Base-by-base conservation (phyloP, 257 asterid species). In the Solanum rostratum region DNA sequence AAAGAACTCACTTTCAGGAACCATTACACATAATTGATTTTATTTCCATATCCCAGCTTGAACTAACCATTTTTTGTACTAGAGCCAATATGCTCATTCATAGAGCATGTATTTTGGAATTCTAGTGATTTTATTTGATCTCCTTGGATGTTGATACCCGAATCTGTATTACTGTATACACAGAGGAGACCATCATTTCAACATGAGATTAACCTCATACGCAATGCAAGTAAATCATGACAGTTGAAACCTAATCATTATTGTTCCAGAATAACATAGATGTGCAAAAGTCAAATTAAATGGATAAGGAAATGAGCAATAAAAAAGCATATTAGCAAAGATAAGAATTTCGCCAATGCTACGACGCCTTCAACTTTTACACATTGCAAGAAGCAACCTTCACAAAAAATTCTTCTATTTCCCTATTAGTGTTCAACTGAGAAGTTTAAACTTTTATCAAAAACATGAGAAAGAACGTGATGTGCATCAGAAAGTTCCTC, bases 21-120 rank as follows among this genome's bases (percentile, higher is more conserved):
- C 49, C 62, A 82, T 84, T 84, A 52, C 50, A 37, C 22, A 83
- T 45, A 69, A 69, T 70, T 37, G 68, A 85, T 85, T 79, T 74
- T 79, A 46, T 80, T 19, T 33, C 65, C 84, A 45, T 29, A 87
- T 76, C 82, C 70, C 43, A 81, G 86, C 81, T 65, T 85, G 87
- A 87, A 89, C 97, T 92, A 89, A 94, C 99, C 91, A 86, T 84
- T 91, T 87, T 92, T 87, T 81, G 87, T 85, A 71, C 85, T 52
- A 82, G 92, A 59, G 52, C 84, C 87, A 80, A 60, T 83, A 84
- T 79, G 87, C 63, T 85, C 84, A 84, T 85, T 84, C 59, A 85
- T 81, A 80, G 88, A 78, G 63, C 80, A 88, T 22, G 74, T 87
- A 59, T 88, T 84, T 85, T 50, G 91, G 84, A 62, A 74, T 80